Evolutionary conservation across 345 rosid species (phyloP), one percentile per base, ranked within the genome.

Genomic region (Arabis alpina): DNA sequence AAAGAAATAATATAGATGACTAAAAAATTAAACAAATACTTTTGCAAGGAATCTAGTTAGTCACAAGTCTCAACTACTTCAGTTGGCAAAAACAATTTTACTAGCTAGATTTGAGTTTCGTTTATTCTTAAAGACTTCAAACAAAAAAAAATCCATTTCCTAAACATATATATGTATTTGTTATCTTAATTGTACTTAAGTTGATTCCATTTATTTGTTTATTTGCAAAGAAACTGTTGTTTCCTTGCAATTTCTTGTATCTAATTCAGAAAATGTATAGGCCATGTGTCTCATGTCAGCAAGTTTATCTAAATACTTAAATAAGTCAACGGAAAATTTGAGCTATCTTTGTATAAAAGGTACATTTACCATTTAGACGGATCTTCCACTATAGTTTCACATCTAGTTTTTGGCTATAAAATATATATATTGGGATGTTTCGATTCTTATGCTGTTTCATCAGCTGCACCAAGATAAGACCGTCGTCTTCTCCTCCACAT

Each of bases 381-480:
- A 32, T 44, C 68, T 7, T 36, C 2, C 10, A 51, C 5, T 11
- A 62, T 2, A 72, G 23, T 25, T 45, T 54, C 48, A 58, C 15
- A 61, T 44, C 45, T 15, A 4, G 7, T 43, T 51, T 19, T 71
- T 61, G 8, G 34, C 50, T 62, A 36, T 25, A 54, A 54, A 54
- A 54, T 52, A 13, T 19, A 19, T 19, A 65, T 8, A 36, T 57
- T 54, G 71, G 32, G 23, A 63, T 54, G 66, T 57, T 49, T 73
- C 60, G 54, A n/a, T 4, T 65, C 16, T 49, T 73, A 10, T 40
- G 66, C 12, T 73, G 59, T 64, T 73, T 73, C 13, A 16, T 56
- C 15, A 64, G 49, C 65, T 73, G 71, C 71, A n/a, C 77, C 36
- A 65, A 24, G 66, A 42, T 16, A 65, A 40, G 54, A 68, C 71